phyloP scores from a whole-genome alignment of 768 basidiomycete genomes.

The Serendipita sp. region DNA sequence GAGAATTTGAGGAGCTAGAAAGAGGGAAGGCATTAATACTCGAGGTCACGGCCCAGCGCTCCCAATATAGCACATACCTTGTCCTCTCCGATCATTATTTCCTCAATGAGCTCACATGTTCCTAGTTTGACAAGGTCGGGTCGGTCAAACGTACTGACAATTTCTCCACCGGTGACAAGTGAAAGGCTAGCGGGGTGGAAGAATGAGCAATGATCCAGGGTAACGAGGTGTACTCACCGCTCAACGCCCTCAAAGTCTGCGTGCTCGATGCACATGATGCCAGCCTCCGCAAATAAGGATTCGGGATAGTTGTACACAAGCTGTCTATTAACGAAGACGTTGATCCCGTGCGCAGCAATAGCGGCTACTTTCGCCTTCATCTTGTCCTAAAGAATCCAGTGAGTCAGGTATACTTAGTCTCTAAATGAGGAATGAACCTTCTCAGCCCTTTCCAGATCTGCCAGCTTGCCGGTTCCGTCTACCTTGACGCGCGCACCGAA shows the following conservation, averaged over 20 bases:
- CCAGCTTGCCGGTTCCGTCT: constrained; percentile 89
- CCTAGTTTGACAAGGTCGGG: constrained; percentile 89
- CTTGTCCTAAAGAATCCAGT: constrained; percentile 56
- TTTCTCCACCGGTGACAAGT: constrained; percentile 94
- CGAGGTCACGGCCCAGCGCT: too few relatives aligned
- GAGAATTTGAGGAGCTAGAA: constrained; percentile 95
- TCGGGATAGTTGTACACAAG: constrained; percentile 99
- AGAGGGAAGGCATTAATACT: constrained; percentile 4
- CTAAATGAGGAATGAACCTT: constrained; percentile 30
- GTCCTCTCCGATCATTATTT: constrained; percentile 98
- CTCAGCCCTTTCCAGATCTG: constrained; percentile 94
- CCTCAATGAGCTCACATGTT: constrained; percentile 86
- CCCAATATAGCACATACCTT: constrained; percentile 39
- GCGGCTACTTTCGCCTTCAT: constrained; percentile 97
- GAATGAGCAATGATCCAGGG: not conserved
- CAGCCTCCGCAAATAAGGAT: constrained; percentile 81
- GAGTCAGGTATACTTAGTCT: not conserved
- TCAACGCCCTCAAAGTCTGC: constrained; percentile 99
- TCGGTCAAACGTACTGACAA: constrained; percentile 85
- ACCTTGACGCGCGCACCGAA: constrained; percentile 95
- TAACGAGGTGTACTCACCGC: constrained; percentile 22
- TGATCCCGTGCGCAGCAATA: constrained; percentile 89
- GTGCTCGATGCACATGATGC: constrained; percentile 93
- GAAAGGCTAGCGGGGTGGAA: constrained; percentile 31
- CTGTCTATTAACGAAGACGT: constrained; percentile 94